These are phyloP conservation scores for Achlya hypogyna DNA, from an alignment of 352 stramenopile species.

Conservation along the genomic window DNA sequence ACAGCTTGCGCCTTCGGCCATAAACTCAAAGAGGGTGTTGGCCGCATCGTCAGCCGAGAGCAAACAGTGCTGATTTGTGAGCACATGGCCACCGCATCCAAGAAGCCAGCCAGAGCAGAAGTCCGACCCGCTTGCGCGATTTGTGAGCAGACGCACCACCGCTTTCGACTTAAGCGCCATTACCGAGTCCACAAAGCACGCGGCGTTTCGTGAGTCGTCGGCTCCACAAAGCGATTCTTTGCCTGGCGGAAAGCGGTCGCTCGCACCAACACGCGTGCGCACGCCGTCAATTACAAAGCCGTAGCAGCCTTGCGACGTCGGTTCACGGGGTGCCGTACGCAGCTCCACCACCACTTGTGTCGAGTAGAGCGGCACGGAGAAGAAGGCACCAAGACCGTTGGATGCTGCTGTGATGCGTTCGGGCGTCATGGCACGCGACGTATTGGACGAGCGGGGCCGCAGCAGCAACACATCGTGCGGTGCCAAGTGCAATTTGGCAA, in stretches of 20 bases:
- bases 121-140: conserved; percentile 47
- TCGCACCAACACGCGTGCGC: conserved; percentile 25
- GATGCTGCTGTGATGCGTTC: conserved; percentile 22
- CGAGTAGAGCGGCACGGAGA: conserved; percentile 36
- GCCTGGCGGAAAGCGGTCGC: neutral
- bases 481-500: conserved; percentile 43
- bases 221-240: conserved; percentile 56
- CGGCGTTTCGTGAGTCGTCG: conserved; percentile 61
- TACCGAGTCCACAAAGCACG: conserved; percentile 33
- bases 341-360: conserved; percentile 42
- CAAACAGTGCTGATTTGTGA: conserved; percentile 80
- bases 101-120: conserved; percentile 68
- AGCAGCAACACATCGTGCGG: conserved; percentile 38
- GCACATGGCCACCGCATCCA: conserved; percentile 61
- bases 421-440: conserved; percentile 22
- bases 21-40: conserved; percentile 63
- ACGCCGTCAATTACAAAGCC: conserved; percentile 45
- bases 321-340: conserved; percentile 22
- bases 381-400: conserved; percentile 46
- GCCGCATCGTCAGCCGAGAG: conserved; percentile 43
- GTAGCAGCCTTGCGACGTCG: conserved; percentile 24
- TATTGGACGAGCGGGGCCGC: conserved; percentile 12
- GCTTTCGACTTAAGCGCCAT: conserved; percentile 40
- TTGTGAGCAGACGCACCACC: conserved; percentile 48
- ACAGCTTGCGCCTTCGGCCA: conserved; percentile 44